Percentiles rank a stretch among this genome's conserved stretches.
Conservation (phyloP, 1,139 yeast genomes). For the Kluyveromyces marxianus region DNA sequence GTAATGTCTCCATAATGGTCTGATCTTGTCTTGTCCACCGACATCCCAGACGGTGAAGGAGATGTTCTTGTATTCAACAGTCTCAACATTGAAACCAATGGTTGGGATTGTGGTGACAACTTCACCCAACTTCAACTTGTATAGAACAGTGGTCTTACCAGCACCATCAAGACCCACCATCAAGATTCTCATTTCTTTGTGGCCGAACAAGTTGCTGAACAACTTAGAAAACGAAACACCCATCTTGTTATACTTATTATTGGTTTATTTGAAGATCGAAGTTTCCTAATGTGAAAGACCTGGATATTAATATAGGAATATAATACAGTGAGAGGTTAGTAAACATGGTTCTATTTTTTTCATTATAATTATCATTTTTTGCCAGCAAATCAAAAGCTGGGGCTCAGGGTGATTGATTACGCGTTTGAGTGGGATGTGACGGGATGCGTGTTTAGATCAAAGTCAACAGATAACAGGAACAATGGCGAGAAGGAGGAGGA, state of each 20-base stretch:
- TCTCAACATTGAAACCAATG: conserved; percentile 90
- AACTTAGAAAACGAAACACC: conserved; percentile 85
- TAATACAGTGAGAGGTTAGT: too few species aligned
- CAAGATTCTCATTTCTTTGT: conserved; percentile 82
- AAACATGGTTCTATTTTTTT: too few species aligned
- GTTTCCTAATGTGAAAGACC: too few species aligned
- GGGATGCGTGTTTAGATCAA: background rate
- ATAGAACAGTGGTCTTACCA: conserved; percentile 85
- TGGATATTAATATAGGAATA: too few species aligned
- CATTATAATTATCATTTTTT: too few species aligned
- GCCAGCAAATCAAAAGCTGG: too few species aligned
- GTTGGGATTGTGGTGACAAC: conserved; percentile 91
- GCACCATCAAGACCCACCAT: conserved; percentile 95
- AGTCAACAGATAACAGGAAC: background rate
- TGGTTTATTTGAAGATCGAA: too few species aligned
- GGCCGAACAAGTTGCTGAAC: conserved; percentile 78
- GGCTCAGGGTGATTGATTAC: too few species aligned
- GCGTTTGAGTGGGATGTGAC: too few species aligned
- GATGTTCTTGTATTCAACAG: conserved; percentile 90
- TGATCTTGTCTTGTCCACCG: conserved; percentile 94
- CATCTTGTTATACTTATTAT: conserved; percentile 36
- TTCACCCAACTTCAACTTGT: conserved; percentile 85
- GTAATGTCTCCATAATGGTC: conserved; percentile 94
- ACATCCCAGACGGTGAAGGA: conserved; percentile 96
- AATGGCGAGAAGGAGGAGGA: background rate